Evolutionary conservation across 441 rosid species (phyloP), one percentile per base, ranked within the genome.

Genomic region (Syzygium malaccense): DNA sequence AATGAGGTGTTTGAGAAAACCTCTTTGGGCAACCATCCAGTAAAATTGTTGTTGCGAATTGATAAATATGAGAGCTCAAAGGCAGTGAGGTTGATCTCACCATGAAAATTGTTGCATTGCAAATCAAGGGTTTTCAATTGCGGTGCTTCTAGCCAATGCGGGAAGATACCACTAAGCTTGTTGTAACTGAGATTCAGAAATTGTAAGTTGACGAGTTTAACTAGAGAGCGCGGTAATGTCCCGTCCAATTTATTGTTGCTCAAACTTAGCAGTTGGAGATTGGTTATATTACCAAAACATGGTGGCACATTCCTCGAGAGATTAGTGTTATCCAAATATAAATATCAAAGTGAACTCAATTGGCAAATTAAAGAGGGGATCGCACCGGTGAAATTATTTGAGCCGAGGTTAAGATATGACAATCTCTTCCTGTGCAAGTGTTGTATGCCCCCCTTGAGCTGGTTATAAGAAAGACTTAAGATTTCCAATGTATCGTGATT

Each of bases 121-220:
- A 13, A 28, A 60, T 13, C 0, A 60, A 60, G 32, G 17, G 1
- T 0, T 0, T 2, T 0, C 1, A 60, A 4, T 5, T 5, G 0
- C 2, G 0, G 8, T 60, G 32, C 66, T 60, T 28, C 66, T 60
- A 60, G 66, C 66, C 32, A 28, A 60, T 28, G 66, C 13, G 32
- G 66, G 32, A 60, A 60, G 18, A 28, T 60, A 60, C 14, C 66
- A 60, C 32, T 28, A 6, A 60, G 0, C 66, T 28, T 0, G 0
- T 60, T 28, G 32, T 60, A 15, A 3, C 8, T 13, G 1, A 60
- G 32, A 0, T 0, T 1, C 13, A 28, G 66, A 26, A 17, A 60
- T 28, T 0, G 0, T 60, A 60, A 60, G 32, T 28, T 0, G 66
- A 5, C 0, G 0, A 60, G 66, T 60, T 1, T 60, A 60, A 13